Conservation (phyloP, 257 asterid genomes). For the Ilex aquifolium region DNA sequence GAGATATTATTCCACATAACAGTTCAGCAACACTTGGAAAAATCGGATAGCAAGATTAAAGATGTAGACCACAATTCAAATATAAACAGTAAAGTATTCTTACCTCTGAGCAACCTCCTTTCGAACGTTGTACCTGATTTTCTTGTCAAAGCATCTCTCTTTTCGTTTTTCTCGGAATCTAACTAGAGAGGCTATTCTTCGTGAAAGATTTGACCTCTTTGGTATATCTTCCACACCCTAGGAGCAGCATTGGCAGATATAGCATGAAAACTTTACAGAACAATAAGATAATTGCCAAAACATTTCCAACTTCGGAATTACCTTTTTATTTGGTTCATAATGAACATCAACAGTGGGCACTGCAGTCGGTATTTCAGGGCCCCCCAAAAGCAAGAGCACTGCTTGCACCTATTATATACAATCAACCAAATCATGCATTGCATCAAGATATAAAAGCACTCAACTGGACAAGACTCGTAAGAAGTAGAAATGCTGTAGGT, state of each 20-base stretch:
- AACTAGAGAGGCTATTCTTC: slow-evolving; percentile 30
- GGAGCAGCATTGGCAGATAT: background rate
- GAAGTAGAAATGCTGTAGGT: too few species aligned
- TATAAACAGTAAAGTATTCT: background rate
- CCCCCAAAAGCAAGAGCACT: slow-evolving; percentile 32
- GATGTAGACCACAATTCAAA: background rate
- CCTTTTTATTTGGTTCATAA: slow-evolving; percentile 14
- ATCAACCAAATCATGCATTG: background rate
- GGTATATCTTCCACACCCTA: slow-evolving; percentile 23
- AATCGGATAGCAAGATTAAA: background rate
- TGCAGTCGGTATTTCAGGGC: slow-evolving; percentile 18
- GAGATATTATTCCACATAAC: background rate
- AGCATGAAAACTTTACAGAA: background rate
- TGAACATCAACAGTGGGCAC: slow-evolving; percentile 17
- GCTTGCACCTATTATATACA: slow-evolving; percentile 28
- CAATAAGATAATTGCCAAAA: background rate
- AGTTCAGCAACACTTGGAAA: background rate
- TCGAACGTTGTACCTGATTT: slow-evolving; percentile 30
- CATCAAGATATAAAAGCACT: too few species aligned
- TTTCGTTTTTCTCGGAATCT: slow-evolving; percentile 39
- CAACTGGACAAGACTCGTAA: too few species aligned
- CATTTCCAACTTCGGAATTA: background rate
- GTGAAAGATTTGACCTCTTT: slow-evolving; percentile 25
- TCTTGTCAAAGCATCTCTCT: slow-evolving; percentile 42
- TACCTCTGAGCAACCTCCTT: slow-evolving; percentile 42